Evolutionary conservation across 257 asterid species (phyloP).

Genomic region (Solanum rostratum): DNA sequence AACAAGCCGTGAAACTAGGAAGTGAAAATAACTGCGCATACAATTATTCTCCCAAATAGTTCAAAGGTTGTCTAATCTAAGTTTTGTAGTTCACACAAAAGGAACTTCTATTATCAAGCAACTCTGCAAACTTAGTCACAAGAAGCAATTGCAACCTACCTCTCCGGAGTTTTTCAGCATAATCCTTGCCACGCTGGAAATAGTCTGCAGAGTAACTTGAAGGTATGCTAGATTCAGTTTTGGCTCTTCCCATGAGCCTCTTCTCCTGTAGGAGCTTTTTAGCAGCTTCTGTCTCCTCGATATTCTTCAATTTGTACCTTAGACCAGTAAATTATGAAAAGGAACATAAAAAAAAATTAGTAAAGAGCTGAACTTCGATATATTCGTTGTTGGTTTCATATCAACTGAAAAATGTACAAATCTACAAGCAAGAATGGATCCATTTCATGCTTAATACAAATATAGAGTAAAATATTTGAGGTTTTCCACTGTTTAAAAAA

Average conservation of each 20-base stretch:
- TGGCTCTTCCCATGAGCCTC: conserved; percentile 67
- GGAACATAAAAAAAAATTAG: background rate
- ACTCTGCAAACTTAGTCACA: background rate
- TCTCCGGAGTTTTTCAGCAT: conserved; percentile 72
- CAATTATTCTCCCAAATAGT: background rate
- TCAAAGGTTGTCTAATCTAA: background rate
- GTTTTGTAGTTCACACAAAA: background rate
- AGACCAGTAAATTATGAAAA: conserved; percentile 6
- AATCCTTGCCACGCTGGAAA: conserved; percentile 79
- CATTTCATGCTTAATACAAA: background rate
- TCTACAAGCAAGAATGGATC: background rate
- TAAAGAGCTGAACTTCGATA: background rate
- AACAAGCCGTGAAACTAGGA: background rate
- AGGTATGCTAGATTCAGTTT: conserved; percentile 55
- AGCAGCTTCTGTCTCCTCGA: conserved; percentile 99
- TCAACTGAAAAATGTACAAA: background rate
- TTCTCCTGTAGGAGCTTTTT: conserved; percentile 91
- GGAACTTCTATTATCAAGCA: background rate
- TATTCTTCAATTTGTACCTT: conserved; percentile 79
- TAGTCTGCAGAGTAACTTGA: conserved; percentile 88
- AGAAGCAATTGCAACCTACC: conserved; percentile 34
- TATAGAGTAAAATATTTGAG: background rate
- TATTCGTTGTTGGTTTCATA: background rate
- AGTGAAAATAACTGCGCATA: background rate
- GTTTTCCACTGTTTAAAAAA: background rate